Evolutionary conservation across 2,329 filamentous ascomycete genomes (phyloP).

Genomic region (Xylariaceae sp.): DNA sequence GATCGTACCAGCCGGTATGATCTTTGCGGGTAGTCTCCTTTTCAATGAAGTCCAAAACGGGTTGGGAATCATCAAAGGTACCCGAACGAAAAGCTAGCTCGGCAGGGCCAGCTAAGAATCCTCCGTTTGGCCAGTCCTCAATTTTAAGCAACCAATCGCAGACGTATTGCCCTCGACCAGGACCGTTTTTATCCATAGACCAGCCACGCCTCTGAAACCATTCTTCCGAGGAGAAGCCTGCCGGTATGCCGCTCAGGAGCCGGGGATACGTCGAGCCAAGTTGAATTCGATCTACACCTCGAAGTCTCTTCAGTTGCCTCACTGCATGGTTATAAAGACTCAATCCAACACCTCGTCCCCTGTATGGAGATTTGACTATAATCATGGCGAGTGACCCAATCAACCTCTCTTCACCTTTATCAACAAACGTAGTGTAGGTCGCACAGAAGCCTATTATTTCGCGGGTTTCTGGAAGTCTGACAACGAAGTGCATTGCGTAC

Average conservation of each 20-base stretch:
- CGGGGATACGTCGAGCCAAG: constrained; percentile 65
- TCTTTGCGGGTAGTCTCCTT: constrained; percentile 53
- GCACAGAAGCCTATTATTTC: constrained; percentile 63
- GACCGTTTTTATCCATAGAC: constrained; percentile 50
- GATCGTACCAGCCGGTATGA: constrained; percentile 64
- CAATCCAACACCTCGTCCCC: constrained; percentile 57
- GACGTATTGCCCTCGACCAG: constrained; percentile 56
- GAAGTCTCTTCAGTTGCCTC: constrained; percentile 54
- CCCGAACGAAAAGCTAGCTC: constrained; percentile 54
- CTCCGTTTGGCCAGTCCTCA: constrained; percentile 52
- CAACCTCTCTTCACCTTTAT: constrained; percentile 57
- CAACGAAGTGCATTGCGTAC: constrained; percentile 63
- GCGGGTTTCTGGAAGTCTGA: constrained; percentile 52
- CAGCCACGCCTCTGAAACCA: constrained; percentile 64
- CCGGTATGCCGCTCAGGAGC: constrained; percentile 60
- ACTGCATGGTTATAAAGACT: constrained; percentile 60
- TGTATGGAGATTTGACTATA: constrained; percentile 56
- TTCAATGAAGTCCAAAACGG: constrained; percentile 57
- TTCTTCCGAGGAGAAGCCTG: constrained; percentile 48
- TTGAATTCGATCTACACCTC: constrained; percentile 60
- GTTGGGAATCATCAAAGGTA: constrained; percentile 51
- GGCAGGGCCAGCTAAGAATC: constrained; percentile 44
- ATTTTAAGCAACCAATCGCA: constrained; percentile 62
- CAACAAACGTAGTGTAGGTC: constrained; percentile 63
- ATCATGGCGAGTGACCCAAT: constrained; percentile 62